Base-by-base conservation (phyloP, 495 filamentous ascomycete genomes). In the Schizothecium vesticola region DNA sequence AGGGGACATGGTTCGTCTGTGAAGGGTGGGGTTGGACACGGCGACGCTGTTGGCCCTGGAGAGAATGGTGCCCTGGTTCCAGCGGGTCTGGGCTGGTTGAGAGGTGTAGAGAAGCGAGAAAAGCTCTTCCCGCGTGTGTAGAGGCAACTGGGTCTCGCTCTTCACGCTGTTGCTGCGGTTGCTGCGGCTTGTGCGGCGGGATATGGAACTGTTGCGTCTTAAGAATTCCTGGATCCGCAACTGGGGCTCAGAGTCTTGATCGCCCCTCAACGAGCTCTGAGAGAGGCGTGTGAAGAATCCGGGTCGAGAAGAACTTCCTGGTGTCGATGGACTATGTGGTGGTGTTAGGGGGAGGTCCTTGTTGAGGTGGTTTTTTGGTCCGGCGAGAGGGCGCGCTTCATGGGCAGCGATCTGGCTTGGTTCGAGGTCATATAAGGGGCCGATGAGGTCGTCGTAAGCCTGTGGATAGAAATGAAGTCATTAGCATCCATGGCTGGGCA, bases 381-480 rank as follows among this genome's bases (percentile, higher is more conserved):
- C 33, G 13, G 12, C 16, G 33, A 43, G 3, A 43, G 12, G 33
- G 13, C 7, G 13, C 12, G 33, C 33, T 43, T 43, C 25, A 56
- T 67, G 72, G 51, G 75, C 73, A 60, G 75, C 75, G 21, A 73
- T 67, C 67, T 77, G 72, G 43, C 66, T 76, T 5, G 75, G 75
- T 58, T 76, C 74, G 6, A 70, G 75, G 13, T 76, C 72, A 67
- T 76, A 66, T n/a, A 77, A 55, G 16, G 88, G 87, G 62, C 86
- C 86, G 28, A 90, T 81, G 10, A 89, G 79, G 70, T 86, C 84
- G 59, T 83, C 82, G 55, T 77, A 75, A 4, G 86, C 85, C 85
- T 88, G 62, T 58, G 16, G 56, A 21, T n/a, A 58, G 25, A 26
- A 25, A 59, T 60, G 61, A 51, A 24, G 25, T 68, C 59, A 61